phyloP scores from a whole-genome alignment of 2,329 filamentous ascomycete species.

The Helicocarpus griseus region DNA sequence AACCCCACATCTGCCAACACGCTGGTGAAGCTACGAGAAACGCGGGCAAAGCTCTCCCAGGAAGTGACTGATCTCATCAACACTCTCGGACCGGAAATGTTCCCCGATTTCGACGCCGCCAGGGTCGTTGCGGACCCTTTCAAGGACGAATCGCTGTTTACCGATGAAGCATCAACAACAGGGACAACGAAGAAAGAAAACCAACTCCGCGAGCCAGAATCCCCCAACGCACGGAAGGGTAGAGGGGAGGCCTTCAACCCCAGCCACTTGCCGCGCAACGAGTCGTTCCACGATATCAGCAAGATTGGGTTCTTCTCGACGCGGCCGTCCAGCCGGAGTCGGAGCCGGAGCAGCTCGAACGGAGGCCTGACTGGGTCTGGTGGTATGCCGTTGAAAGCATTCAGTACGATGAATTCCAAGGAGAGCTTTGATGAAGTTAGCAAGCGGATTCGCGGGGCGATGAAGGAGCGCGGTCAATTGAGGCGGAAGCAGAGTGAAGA shows the following conservation, averaged over 20 bases:
- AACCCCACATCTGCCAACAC: constrained; percentile 77
- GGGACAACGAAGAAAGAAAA: constrained; percentile 11
- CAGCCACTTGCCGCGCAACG: constrained; percentile 66
- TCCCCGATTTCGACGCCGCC: constrained; percentile 82
- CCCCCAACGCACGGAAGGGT: neutral
- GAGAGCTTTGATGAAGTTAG: constrained; percentile 74
- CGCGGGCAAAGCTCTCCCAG: constrained; percentile 62
- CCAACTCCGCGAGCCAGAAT: constrained; percentile 1
- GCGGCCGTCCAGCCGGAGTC: constrained; percentile 62
- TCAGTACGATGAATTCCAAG: constrained; percentile 57
- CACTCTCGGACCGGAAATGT: constrained; percentile 88
- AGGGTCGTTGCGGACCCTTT: constrained; percentile 54
- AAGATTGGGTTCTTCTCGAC: constrained; percentile 85
- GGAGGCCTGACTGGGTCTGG: constrained; percentile 52
- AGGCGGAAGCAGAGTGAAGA: constrained; percentile 43
- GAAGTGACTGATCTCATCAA: constrained; percentile 91
- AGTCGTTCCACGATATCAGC: constrained; percentile 86
- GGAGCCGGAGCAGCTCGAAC: constrained; percentile 58
- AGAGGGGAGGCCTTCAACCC: constrained; percentile 1
- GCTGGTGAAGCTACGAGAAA: constrained; percentile 64
- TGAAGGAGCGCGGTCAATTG: constrained; percentile 64
- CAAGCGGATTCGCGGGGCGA: constrained; percentile 72
- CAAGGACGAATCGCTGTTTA: constrained; percentile 22
- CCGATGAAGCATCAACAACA: constrained; percentile 12
- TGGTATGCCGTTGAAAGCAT: constrained; percentile 58